Percentiles rank a stretch among this genome's conserved stretches.
These are phyloP conservation scores for Apiospora kogelbergensis DNA, from an alignment of 2,329 filamentous ascomycete species.

Conservation along the genomic window DNA sequence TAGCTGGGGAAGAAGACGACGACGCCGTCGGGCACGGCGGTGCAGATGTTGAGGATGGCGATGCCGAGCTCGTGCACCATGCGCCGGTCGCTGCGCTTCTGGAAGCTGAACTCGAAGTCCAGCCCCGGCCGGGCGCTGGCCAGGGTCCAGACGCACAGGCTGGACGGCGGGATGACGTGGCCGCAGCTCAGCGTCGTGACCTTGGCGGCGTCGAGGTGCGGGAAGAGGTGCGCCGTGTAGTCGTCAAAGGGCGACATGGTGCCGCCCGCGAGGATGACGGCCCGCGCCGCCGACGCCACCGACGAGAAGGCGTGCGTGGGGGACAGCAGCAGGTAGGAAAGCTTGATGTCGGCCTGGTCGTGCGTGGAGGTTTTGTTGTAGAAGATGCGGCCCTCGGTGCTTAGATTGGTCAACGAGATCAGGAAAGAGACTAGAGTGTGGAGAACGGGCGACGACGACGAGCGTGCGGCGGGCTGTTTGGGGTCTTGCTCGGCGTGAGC, in stretches of 20 bases:
- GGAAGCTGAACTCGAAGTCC: slow-evolving; percentile 85
- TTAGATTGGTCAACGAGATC: slow-evolving; percentile 81
- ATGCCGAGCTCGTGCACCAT: slow-evolving; percentile 76
- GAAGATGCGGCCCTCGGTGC: slow-evolving; percentile 67
- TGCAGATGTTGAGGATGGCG: slow-evolving; percentile 69
- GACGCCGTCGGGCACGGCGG: slow-evolving; percentile 79
- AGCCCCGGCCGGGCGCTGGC: slow-evolving; percentile 42
- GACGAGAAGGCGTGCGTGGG: slow-evolving; percentile 89
- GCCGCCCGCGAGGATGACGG: slow-evolving; percentile 88
- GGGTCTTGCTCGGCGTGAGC: slow-evolving; percentile 57
- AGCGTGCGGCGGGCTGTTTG: slow-evolving; percentile 27
- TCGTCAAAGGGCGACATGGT: slow-evolving; percentile 98
- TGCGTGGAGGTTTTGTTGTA: slow-evolving; percentile 48
- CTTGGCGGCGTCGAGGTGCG: slow-evolving; percentile 61
- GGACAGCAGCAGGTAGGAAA: slow-evolving; percentile 88
- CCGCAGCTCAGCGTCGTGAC: slow-evolving; percentile 87
- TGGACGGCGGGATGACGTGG: slow-evolving; percentile 84
- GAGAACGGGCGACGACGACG: slow-evolving; percentile 51
- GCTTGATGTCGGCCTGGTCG: slow-evolving; percentile 48
- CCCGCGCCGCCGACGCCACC: slow-evolving; percentile 79
- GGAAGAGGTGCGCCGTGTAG: slow-evolving; percentile 83
- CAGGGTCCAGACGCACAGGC: slow-evolving; percentile 77
- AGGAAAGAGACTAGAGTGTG: slow-evolving; percentile 65
- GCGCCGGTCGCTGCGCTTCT: slow-evolving; percentile 65
- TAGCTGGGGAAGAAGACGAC: slow-evolving; percentile 98